These are phyloP conservation scores for Dendrothele bispora DNA, from an alignment of 768 basidiomycete species.

Conservation along the genomic window DNA sequence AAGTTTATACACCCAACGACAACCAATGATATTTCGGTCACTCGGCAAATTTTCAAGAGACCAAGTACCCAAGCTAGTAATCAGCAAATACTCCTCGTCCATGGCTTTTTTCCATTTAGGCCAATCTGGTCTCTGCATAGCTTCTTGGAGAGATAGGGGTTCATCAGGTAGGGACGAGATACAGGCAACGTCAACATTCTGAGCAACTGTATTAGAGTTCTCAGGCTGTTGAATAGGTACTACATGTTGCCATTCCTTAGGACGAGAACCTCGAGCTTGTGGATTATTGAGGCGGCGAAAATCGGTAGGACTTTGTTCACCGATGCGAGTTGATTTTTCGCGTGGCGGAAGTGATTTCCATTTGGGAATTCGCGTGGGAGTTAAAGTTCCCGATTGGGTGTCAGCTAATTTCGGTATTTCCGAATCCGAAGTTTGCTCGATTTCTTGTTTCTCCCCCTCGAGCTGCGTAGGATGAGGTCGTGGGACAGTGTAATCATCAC, in stretches of 20 bases:
- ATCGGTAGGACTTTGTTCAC: not conserved
- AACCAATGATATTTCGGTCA: not conserved
- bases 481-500: not conserved
- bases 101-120: constrained; percentile 23
- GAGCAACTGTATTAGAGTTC: not conserved
- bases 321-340: not conserved
- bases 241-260: not conserved
- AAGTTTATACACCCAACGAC: not conserved
- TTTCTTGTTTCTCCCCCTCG: too few relatives aligned
- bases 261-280: too few relatives aligned
- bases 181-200: not conserved
- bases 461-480: not conserved
- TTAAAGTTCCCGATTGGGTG: too few relatives aligned
- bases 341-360: too few relatives aligned
- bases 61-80: constrained; percentile 20
- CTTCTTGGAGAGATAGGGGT: not conserved
- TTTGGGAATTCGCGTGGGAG: too few relatives aligned
- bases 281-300: too few relatives aligned
- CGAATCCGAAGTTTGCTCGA: too few relatives aligned
- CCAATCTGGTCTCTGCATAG: constrained; percentile 20
- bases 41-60: constrained; percentile 9
- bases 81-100: too few relatives aligned
- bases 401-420: too few relatives aligned
- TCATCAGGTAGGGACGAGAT: not conserved
- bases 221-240: not conserved